phyloP scores from a whole-genome alignment of 257 asterid genomes.

The Leonotis leonurus region DNA sequence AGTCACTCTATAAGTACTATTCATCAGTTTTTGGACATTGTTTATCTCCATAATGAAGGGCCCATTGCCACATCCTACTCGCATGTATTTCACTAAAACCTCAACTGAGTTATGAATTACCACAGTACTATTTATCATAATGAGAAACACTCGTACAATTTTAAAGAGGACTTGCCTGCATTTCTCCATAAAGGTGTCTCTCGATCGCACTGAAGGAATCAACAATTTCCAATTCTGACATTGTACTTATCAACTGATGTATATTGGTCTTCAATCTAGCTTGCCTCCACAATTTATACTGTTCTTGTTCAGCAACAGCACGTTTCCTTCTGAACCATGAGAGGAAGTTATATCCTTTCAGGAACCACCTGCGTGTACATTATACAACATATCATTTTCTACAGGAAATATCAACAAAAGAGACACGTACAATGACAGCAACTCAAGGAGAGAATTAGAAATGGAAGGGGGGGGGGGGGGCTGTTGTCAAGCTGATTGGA shows the following conservation, averaged over 20 bases:
- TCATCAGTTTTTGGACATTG: constrained; percentile 4
- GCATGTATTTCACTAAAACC: neutral
- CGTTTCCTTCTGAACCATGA: constrained; percentile 95
- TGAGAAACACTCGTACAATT: neutral
- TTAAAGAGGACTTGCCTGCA: constrained; percentile 48
- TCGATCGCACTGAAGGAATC: constrained; percentile 83
- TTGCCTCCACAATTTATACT: constrained; percentile 78
- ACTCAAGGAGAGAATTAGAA: neutral
- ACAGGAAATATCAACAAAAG: constrained; percentile 11
- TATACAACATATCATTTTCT: constrained; percentile 20
- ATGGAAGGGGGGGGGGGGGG: too few species aligned
- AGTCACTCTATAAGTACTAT: neutral
- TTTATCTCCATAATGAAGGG: neutral
- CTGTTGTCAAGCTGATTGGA: neutral
- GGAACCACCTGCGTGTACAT: constrained; percentile 59
- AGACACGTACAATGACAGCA: neutral
- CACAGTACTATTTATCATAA: neutral
- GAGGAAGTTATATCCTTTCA: constrained; percentile 80
- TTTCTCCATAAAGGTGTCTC: constrained; percentile 71
- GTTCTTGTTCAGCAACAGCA: constrained; percentile 94
- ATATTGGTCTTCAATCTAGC: constrained; percentile 74
- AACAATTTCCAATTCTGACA: constrained; percentile 88
- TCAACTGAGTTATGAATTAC: constrained; percentile 7
- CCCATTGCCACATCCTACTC: constrained; percentile 3
- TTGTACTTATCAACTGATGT: constrained; percentile 44